Conservation (phyloP, 2,329 filamentous ascomycete genomes). For the Microsporum canis region DNA sequence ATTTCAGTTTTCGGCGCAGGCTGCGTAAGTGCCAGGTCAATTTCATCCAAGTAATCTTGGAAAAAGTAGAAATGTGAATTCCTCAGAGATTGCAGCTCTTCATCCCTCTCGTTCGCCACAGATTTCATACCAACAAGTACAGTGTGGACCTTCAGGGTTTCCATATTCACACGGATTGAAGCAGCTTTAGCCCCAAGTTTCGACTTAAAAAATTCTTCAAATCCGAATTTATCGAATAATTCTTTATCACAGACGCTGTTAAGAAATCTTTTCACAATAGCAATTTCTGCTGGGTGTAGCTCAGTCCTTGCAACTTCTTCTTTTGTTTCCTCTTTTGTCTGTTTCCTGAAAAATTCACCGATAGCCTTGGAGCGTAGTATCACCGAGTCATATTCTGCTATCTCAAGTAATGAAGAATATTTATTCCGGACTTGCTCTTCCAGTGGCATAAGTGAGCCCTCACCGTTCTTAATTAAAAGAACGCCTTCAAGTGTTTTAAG, state of each 20-base stretch:
- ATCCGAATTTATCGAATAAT: slow-evolving; percentile 20
- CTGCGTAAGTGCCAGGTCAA: slow-evolving; percentile 16
- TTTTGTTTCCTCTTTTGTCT: slow-evolving; percentile 4
- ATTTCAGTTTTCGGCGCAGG: slow-evolving; percentile 16
- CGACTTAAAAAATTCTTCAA: slow-evolving; percentile 20
- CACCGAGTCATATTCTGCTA: slow-evolving; percentile 10
- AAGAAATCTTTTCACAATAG: slow-evolving; percentile 19
- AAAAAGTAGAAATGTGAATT: slow-evolving; percentile 9
- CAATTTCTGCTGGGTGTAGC: slow-evolving; percentile 17
- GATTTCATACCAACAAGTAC: slow-evolving; percentile 10
- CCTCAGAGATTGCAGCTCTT: slow-evolving; percentile 1
- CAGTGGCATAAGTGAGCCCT: slow-evolving; percentile 18
- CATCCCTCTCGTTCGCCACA: slow-evolving; percentile 5
- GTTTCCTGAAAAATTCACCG: slow-evolving; percentile 13
- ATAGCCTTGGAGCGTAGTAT: slow-evolving; percentile 19
- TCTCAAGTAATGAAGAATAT: slow-evolving; percentile 18
- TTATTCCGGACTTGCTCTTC: slow-evolving; percentile 16
- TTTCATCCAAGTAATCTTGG: slow-evolving; percentile 13
- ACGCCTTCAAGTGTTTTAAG: slow-evolving; percentile 17
- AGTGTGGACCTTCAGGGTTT: slow-evolving; percentile 12
- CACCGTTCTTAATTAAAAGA: slow-evolving; percentile 17
- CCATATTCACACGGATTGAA: slow-evolving; percentile 16
- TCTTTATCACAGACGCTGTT: slow-evolving; percentile 19
- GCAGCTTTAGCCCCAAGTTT: slow-evolving; percentile 17
- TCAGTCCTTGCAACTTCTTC: slow-evolving; percentile 7